Conservation (phyloP, 257 asterid species). For the Salvia rosmarinus region DNA sequence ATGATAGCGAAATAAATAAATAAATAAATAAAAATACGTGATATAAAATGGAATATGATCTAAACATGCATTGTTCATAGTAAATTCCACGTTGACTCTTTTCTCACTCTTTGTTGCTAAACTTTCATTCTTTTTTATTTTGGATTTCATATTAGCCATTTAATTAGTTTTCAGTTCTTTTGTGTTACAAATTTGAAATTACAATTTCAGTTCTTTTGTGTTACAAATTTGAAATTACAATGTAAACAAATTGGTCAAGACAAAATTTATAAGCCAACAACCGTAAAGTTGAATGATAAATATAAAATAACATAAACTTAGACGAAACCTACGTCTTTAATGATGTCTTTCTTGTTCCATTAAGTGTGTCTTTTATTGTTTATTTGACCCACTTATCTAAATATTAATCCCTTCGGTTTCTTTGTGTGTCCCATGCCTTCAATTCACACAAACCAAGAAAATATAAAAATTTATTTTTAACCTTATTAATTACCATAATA, state of each 20-base stretch:
- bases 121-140: neutral
- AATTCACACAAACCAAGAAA: no score
- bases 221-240: no score
- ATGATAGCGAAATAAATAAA: no score
- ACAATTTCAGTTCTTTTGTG: no score
- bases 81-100: neutral
- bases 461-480: no score
- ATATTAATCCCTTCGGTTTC: no score
- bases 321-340: conserved; percentile 1
- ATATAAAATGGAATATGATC: neutral
- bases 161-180: no score
- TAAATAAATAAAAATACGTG: neutral
- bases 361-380: neutral
- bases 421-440: no score
- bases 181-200: no score
- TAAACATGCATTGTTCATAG: neutral
- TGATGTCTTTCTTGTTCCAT: neutral
- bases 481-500: no score
- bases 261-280: neutral
- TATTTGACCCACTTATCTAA: neutral
- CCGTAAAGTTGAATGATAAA: no score
- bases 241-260: neutral
- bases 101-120: neutral
- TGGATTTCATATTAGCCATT: neutral
- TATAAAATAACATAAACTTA: neutral